A percentile compares a stretch with the other conserved stretches of the same genome.
These are phyloP conservation scores for Kwoniella sp. DNA, from an alignment of 768 basidiomycete genomes.

Conservation along the genomic window DNA sequence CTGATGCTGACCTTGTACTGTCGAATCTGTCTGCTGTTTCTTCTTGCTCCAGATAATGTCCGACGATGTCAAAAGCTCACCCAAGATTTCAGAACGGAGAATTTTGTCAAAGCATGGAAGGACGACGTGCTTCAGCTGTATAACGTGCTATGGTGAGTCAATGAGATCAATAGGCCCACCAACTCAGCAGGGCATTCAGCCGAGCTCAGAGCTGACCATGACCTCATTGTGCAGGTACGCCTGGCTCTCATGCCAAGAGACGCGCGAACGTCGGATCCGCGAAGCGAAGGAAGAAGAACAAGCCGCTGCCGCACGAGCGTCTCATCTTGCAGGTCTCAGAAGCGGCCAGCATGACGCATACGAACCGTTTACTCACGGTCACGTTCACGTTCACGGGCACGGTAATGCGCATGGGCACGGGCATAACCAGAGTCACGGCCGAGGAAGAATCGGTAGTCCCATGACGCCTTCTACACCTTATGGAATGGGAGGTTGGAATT, in stretches of 20 bases:
- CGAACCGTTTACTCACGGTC: background rate
- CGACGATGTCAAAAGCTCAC: conserved; percentile 80
- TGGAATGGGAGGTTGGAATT: conserved; percentile 15
- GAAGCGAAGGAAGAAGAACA: conserved; percentile 10
- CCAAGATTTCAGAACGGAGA: conserved; percentile 85
- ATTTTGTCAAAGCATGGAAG: conserved; percentile 85
- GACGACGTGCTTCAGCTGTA: conserved; percentile 88
- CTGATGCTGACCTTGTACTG: background rate
- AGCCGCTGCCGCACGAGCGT: conserved; percentile 19
- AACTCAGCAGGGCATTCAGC: too few relatives aligned
- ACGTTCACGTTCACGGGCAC: background rate
- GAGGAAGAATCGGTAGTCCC: conserved; percentile 4
- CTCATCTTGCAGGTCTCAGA: conserved; percentile 16
- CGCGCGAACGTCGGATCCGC: conserved; percentile 10
- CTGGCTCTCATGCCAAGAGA: conserved; percentile 27
- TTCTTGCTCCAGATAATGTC: conserved; percentile 69
- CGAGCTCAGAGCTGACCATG: background rate
- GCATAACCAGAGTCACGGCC: background rate
- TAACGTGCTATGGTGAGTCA: conserved; percentile 85
- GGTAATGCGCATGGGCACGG: background rate
- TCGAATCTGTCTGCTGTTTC: background rate
- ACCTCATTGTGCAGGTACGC: conserved; percentile 16
- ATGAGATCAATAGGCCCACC: too few relatives aligned
- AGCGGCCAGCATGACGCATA: conserved; percentile 19
- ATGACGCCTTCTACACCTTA: background rate